phyloP scores from a whole-genome alignment of 305 asterid species.

The Solanum hybrid region DNA sequence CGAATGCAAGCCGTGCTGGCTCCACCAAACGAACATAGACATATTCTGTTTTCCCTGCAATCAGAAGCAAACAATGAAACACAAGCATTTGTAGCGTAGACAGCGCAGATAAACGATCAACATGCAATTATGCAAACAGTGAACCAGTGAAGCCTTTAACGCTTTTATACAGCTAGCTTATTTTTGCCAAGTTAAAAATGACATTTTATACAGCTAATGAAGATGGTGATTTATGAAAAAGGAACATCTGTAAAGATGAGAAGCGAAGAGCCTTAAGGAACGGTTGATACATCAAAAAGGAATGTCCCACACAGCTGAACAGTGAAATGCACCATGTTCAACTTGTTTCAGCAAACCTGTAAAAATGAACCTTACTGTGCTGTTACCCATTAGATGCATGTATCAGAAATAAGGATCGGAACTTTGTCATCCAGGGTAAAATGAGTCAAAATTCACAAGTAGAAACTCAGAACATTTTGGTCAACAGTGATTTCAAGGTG shows the following conservation, averaged over 20 bases:
- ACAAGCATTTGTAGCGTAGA: not conserved
- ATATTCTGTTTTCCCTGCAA: slow-evolving; percentile 83
- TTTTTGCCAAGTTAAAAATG: not conserved
- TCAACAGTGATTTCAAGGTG: not conserved
- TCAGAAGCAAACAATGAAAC: not conserved
- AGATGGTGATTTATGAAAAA: not conserved
- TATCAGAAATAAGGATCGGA: not conserved
- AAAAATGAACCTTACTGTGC: not conserved
- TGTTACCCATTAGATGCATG: not conserved
- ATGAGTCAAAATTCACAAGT: not conserved
- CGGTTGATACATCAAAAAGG: not conserved
- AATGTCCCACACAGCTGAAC: not conserved
- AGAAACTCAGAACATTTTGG: not conserved
- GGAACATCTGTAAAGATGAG: not conserved
- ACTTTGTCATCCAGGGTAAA: not conserved
- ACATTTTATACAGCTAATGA: not conserved
- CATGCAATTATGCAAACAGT: not conserved
- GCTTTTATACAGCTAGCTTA: not conserved
- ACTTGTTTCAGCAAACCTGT: not conserved
- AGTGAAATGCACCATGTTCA: not conserved
- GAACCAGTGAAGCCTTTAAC: not conserved
- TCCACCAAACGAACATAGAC: slow-evolving; percentile 59
- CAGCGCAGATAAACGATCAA: not conserved
- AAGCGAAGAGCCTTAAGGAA: not conserved
- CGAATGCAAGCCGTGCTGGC: slow-evolving; percentile 66